Evolutionary conservation across 768 basidiomycete genomes (phyloP), one percentile per base, ranked within the genome.

Genomic region (Gymnopilus dilepis): DNA sequence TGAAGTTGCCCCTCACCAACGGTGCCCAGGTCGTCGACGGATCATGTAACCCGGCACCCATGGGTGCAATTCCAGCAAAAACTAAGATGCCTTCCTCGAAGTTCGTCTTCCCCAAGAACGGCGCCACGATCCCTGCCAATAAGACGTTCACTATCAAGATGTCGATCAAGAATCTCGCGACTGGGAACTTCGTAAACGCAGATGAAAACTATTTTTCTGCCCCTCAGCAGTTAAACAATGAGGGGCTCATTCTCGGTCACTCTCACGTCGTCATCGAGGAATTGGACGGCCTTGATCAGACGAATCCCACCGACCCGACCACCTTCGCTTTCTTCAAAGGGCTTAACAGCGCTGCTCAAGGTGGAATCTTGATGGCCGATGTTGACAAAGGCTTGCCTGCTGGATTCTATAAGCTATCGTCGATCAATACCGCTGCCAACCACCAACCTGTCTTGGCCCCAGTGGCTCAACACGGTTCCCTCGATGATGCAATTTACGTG

Each of bases 11-110:
- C 7, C 73, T 88, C 65, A 87, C 86, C 37, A 75, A 88, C 70
- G 86, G 86, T 22, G 65, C 77, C 57, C 85, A 83, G 65, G 76
- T 83, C 58, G 65, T 69, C 28, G 73, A 71, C 45, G 85, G 83
- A 45, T 88, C 86, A 34, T 84, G 87, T 74, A 89, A 89, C 74
- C 82, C 84, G 9, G 81, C 82, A 6, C 83, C 84, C 5, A 87
- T 87, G 78, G 85, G 84, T 61, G 71, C 77, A 59, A 85, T 90
- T 66, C 82, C 82, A 3, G 74, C 81, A 24, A 74, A 76, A 17
- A 65, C 72, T 47, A 80, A 78, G 61, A 79, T 82, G 76, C 85
- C 87, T 2, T 78, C 81, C 7, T 73, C 76, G 58, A 86, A 85
- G 67, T 84, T 85, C 70, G 69, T 73, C 22, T 69, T 64, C 66